Conservation (phyloP, 768 basidiomycete genomes). For the Kwoniella heveanensis region DNA sequence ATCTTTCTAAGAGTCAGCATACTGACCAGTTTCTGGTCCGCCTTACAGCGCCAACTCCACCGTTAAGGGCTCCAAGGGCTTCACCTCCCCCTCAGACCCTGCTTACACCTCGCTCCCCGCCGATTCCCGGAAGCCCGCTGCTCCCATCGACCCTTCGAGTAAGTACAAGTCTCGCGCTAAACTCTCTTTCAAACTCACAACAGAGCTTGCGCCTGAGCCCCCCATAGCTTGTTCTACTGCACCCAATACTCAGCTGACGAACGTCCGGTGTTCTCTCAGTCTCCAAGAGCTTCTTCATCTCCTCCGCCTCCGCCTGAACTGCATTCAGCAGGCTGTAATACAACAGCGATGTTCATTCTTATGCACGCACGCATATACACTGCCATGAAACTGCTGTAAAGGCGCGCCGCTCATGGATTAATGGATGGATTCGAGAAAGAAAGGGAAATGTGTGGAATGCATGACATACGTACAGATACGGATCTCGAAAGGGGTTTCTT, state of each 20-base stretch:
- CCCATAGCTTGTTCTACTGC: no score
- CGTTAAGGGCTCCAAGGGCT: slow-evolving; percentile 71
- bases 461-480: not conserved
- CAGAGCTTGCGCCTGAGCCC: no score
- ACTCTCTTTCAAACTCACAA: no score
- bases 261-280: no score
- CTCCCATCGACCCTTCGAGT: slow-evolving; percentile 88
- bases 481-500: not conserved
- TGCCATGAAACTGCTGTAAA: no score
- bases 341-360: not conserved
- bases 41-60: slow-evolving; percentile 74
- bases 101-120: slow-evolving; percentile 68
- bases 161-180: no score
- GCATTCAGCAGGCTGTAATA: slow-evolving; percentile 13
- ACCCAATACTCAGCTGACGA: no score
- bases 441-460: not conserved
- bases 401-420: not conserved
- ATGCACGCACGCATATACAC: not conserved
- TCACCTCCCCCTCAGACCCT: slow-evolving; percentile 66
- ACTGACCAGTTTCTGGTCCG: not conserved
- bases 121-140: slow-evolving; percentile 81
- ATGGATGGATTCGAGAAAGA: not conserved
- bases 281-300: slow-evolving; percentile 57
- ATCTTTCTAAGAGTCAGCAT: no score
- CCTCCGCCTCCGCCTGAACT: slow-evolving; percentile 52